Evolutionary conservation across 306 rosid species (phyloP).

Genomic region (Hippophae rhamnoides): DNA sequence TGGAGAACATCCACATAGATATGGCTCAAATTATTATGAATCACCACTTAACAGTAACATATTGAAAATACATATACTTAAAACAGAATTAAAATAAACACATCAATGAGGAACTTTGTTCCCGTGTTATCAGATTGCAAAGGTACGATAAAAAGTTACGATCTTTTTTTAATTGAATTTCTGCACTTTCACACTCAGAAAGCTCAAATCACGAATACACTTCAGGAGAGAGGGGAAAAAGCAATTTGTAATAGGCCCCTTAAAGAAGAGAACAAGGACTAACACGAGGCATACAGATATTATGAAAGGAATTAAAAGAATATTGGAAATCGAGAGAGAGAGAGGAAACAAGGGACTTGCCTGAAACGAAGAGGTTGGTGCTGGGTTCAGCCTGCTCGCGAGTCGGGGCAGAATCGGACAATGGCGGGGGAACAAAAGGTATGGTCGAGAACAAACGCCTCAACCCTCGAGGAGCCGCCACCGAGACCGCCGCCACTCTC

Average conservation of each 20-base stretch:
- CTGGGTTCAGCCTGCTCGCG: slow-evolving; percentile 64
- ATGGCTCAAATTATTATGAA: no score
- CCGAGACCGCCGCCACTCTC: slow-evolving; percentile 34
- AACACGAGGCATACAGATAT: neutral
- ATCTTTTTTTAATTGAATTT: neutral
- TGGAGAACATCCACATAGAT: no score
- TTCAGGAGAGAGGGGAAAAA: neutral
- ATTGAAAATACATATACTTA: no score
- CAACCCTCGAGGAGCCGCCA: slow-evolving; percentile 46
- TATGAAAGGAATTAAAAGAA: neutral
- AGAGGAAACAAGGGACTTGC: slow-evolving; percentile 16
- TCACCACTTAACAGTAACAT: no score
- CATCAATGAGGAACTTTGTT: no score
- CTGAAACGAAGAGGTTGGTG: slow-evolving; percentile 86
- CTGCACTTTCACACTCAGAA: neutral
- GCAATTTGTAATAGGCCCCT: neutral
- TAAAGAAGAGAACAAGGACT: neutral
- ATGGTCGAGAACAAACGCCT: slow-evolving; percentile 44
- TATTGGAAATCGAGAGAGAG: neutral
- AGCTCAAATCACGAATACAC: neutral
- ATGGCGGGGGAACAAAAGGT: slow-evolving; percentile 36
- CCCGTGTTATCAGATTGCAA: no score
- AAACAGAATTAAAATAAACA: no score
- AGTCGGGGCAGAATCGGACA: slow-evolving; percentile 22
- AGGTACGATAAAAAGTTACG: neutral